Conservation (phyloP, 2,329 filamentous ascomycete genomes). For the Colletotrichum sp. region DNA sequence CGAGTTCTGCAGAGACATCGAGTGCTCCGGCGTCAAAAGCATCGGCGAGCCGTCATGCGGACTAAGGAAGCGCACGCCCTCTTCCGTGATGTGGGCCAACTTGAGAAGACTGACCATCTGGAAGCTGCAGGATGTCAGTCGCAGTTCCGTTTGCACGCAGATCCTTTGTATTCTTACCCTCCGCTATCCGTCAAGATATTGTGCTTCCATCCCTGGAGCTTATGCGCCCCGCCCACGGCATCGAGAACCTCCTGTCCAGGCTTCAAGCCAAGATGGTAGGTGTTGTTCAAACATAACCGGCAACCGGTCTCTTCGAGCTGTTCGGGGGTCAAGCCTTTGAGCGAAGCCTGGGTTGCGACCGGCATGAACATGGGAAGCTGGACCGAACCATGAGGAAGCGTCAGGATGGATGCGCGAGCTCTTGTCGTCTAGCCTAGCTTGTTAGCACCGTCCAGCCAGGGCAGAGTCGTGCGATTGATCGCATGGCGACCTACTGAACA, state of each 20-base stretch:
- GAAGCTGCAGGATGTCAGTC: conserved; percentile 65
- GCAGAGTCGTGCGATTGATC: not conserved
- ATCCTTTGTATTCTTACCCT: conserved; percentile 52
- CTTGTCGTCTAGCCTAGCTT: conserved; percentile 75
- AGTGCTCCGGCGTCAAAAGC: conserved; percentile 97
- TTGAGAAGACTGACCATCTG: conserved; percentile 98
- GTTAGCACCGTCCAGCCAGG: not conserved
- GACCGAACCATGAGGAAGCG: conserved; percentile 89
- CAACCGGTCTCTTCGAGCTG: conserved; percentile 91
- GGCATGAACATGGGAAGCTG: conserved; percentile 97
- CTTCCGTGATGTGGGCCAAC: conserved; percentile 91
- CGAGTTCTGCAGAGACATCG: conserved; percentile 92
- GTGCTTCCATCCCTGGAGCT: conserved; percentile 91
- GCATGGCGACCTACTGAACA: conserved; percentile 72
- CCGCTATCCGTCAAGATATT: conserved; percentile 89
- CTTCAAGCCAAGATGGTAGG: conserved; percentile 94
- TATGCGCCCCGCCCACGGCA: conserved; percentile 89
- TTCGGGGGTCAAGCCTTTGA: conserved; percentile 92
- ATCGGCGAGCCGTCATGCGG: conserved; percentile 95
- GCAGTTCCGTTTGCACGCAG: not conserved
- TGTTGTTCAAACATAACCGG: conserved; percentile 94
- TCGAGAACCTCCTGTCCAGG: conserved; percentile 91
- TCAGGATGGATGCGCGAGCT: conserved; percentile 86
- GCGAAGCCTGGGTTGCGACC: conserved; percentile 92
- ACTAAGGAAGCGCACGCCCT: conserved; percentile 94